phyloP scores from a whole-genome alignment of 140 eudicot species.

The Stevia rebaudiana region DNA sequence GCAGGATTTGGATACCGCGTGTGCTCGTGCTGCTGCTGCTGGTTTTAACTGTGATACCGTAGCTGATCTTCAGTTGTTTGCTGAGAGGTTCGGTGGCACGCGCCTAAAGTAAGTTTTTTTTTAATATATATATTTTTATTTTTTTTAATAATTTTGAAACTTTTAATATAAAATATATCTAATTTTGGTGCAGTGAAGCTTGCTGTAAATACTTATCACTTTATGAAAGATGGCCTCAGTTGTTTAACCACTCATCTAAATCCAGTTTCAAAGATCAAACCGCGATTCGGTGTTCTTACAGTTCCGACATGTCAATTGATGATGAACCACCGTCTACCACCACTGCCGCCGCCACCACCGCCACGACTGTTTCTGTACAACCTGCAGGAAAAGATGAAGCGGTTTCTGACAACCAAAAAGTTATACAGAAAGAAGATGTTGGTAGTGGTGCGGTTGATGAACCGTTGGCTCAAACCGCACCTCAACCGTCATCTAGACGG shows the following conservation, averaged over 20 bases:
- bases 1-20: constrained; percentile 72
- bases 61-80: constrained; percentile 75
- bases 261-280: constrained; percentile 42
- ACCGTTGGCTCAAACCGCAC: constrained; percentile 34
- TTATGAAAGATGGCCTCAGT: constrained; percentile 57
- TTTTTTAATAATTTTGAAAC: not conserved
- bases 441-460: constrained; percentile 29
- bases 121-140: not conserved
- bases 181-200: constrained; percentile 67
- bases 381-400: constrained; percentile 35
- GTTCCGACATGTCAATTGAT: constrained; percentile 95
- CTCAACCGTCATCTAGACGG: constrained; percentile 56
- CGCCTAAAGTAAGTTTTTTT: constrained; percentile 65
- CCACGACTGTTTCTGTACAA: constrained; percentile 30
- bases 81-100: constrained; percentile 79
- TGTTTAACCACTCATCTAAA: constrained; percentile 46
- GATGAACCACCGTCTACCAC: constrained; percentile 44
- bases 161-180: not conserved
- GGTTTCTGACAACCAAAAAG: constrained; percentile 22
- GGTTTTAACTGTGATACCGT: constrained; percentile 44
- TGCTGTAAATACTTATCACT: constrained; percentile 70
- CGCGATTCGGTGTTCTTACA: constrained; percentile 64
- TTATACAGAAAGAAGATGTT: constrained; percentile 46
- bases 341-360: constrained; percentile 6
- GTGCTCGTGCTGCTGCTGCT: constrained; percentile 80